phyloP scores from a whole-genome alignment of 2,329 filamentous ascomycete species.

The Malbranchea zuffiana region DNA sequence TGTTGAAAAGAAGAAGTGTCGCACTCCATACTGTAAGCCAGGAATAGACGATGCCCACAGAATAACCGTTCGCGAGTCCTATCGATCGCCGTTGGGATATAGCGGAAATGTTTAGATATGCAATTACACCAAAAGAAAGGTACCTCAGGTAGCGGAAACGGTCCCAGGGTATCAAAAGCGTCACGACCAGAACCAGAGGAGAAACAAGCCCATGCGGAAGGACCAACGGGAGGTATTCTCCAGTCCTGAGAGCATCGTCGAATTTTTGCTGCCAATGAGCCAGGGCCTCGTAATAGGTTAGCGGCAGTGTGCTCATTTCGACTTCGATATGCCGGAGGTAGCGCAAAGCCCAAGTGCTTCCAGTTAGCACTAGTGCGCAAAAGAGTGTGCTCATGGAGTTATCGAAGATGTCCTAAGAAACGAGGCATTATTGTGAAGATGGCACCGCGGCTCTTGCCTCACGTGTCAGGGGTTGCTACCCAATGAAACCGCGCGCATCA shows the following conservation, averaged over 20 bases:
- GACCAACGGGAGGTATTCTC: conserved; percentile 25
- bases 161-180: conserved; percentile 42
- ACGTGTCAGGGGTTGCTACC: no score
- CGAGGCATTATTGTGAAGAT: no score
- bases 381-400: no score
- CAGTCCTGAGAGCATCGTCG: conserved; percentile 20
- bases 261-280: conserved; percentile 17
- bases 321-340: no score
- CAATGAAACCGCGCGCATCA: no score
- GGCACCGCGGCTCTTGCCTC: no score
- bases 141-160: conserved; percentile 32
- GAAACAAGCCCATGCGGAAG: conserved; percentile 27
- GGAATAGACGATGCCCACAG: conserved; percentile 43
- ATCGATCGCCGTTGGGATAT: conserved; percentile 34
- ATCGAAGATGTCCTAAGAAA: no score
- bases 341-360: no score
- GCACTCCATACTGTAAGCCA: conserved; percentile 47
- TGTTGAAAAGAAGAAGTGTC: conserved; percentile 44
- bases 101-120: conserved; percentile 33
- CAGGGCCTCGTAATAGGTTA: neutral
- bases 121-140: conserved; percentile 35
- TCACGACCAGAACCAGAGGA: conserved; percentile 33
- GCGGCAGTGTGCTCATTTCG: no score
- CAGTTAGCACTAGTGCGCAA: no score
- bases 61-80: conserved; percentile 43